Evolutionary conservation across 1,139 yeast genomes (phyloP).

Genomic region (Saccharomycopsis hybrid): DNA sequence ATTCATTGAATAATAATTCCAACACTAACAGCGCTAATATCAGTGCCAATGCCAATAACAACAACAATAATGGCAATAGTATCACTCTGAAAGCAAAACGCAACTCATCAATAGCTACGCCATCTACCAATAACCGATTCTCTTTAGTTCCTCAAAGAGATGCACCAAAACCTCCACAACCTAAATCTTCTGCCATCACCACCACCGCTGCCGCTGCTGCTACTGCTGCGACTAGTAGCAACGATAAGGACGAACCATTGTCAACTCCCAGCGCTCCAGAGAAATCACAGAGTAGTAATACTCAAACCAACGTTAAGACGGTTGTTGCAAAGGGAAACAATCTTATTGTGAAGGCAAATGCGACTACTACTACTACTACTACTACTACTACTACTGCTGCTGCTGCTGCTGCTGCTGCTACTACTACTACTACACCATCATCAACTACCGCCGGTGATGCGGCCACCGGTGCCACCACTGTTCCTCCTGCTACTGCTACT

Average conservation of each 20-base stretch:
- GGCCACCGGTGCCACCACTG: neutral
- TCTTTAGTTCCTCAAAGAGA: slow-evolving; percentile 38
- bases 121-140: neutral
- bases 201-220: neutral
- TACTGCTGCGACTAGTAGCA: slow-evolving; percentile 5
- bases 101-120: neutral
- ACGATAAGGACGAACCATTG: neutral
- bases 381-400: neutral
- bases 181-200: neutral
- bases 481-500: neutral
- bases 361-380: slow-evolving; percentile 9
- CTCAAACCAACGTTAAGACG: slow-evolving; percentile 9
- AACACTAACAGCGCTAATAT: neutral
- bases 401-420: neutral
- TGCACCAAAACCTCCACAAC: slow-evolving; percentile 39
- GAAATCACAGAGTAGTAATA: slow-evolving; percentile 12
- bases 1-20: neutral
- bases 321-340: slow-evolving; percentile 4
- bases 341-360: slow-evolving; percentile 8
- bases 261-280: slow-evolving; percentile 19
- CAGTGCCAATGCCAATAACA: neutral
- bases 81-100: neutral
- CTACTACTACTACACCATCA: neutral
- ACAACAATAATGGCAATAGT: neutral
- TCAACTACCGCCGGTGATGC: neutral